Conservation (phyloP, 1,284 basidiomycete species). For the Termitomyces sp. region DNA sequence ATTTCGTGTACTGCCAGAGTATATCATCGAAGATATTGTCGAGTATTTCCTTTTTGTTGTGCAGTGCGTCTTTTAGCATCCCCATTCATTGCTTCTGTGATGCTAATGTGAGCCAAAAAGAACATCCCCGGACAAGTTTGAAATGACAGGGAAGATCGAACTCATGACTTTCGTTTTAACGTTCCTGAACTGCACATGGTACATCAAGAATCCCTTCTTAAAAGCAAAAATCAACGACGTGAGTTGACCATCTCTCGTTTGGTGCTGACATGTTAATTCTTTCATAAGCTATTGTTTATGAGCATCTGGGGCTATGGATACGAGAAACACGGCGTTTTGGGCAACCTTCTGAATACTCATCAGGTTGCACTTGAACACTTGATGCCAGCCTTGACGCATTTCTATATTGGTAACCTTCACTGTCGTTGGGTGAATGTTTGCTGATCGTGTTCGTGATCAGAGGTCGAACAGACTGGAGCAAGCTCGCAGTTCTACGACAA, state of each 20-base stretch:
- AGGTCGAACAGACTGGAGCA: conserved; percentile 96
- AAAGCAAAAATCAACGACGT: conserved; percentile 98
- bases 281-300: conserved; percentile 72
- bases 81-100: not conserved
- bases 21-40: conserved; percentile 90
- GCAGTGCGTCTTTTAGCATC: conserved; percentile 45
- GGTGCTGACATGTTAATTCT: conserved; percentile 2
- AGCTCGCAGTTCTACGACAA: conserved; percentile 99
- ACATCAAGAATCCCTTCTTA: conserved; percentile 98
- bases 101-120: conserved; percentile 33
- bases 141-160: conserved; percentile 80
- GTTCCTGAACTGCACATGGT: conserved; percentile 92
- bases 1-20: conserved; percentile 92
- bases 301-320: conserved; percentile 76
- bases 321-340: conserved; percentile 75
- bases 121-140: conserved; percentile 75
- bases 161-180: conserved; percentile 88
- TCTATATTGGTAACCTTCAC: conserved; percentile 78
- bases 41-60: conserved; percentile 85
- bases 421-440: not conserved
- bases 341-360: conserved; percentile 80
- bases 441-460: conserved; percentile 36
- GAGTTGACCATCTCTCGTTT: conserved; percentile 18
- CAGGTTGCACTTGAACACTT: conserved; percentile 83
- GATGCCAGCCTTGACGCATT: conserved; percentile 89